These are phyloP conservation scores for Tetracladium setigerum DNA, from an alignment of 495 filamentous ascomycete genomes.

Conservation along the genomic window DNA sequence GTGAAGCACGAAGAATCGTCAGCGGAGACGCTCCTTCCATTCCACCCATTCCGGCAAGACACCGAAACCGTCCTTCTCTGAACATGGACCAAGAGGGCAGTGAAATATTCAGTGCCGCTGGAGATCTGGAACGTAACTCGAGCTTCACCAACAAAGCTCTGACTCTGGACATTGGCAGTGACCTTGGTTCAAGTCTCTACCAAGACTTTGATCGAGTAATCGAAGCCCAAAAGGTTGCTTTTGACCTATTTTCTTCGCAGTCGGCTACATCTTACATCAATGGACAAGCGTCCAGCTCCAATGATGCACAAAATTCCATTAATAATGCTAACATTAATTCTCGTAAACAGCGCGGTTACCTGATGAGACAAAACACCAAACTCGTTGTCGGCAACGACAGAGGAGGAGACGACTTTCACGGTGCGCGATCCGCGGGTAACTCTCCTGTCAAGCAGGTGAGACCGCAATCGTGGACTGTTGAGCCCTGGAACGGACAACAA, in stretches of 20 bases:
- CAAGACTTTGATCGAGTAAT: slow-evolving; percentile 93
- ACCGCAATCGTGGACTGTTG: slow-evolving; percentile 86
- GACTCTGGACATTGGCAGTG: slow-evolving; percentile 60
- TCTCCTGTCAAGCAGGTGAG: slow-evolving; percentile 68
- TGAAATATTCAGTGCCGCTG: slow-evolving; percentile 30
- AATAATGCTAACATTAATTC: slow-evolving; percentile 48
- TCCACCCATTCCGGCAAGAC: slow-evolving; percentile 53
- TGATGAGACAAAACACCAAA: slow-evolving; percentile 98
- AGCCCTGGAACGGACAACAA: slow-evolving; percentile 84
- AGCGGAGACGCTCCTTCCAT: slow-evolving; percentile 55
- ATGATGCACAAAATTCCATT: neutral
- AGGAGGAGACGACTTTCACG: slow-evolving; percentile 43
- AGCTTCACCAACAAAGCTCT: slow-evolving; percentile 51
- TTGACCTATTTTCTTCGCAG: slow-evolving; percentile 15
- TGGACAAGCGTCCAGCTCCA: slow-evolving; percentile 19
- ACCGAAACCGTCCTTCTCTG: slow-evolving; percentile 39
- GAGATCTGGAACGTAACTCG: slow-evolving; percentile 39
- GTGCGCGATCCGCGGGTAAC: slow-evolving; percentile 56
- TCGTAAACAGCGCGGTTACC: slow-evolving; percentile 82
- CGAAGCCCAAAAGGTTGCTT: slow-evolving; percentile 93
- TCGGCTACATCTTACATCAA: slow-evolving; percentile 4
- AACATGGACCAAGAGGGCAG: slow-evolving; percentile 26
- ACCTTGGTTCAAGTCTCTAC: slow-evolving; percentile 76
- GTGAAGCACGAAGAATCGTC: slow-evolving; percentile 74
- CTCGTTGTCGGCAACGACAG: slow-evolving; percentile 81